Evolutionary conservation across 768 basidiomycete genomes (phyloP).

Genomic region (Galerina marginata): DNA sequence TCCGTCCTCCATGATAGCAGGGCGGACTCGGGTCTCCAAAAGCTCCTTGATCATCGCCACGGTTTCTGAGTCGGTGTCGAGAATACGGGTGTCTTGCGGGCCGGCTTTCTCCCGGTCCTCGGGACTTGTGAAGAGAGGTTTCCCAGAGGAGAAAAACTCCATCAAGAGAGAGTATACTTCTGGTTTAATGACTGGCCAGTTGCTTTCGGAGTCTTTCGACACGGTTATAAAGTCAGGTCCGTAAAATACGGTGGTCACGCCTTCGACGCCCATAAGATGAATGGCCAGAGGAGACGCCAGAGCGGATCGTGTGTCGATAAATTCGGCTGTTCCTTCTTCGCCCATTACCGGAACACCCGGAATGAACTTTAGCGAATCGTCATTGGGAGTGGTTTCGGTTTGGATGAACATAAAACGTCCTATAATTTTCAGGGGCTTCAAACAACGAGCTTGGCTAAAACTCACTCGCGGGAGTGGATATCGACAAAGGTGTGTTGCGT

Average conservation of each 20-base stretch:
- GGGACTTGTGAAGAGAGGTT: conserved; percentile 83
- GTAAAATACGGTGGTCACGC: conserved; percentile 88
- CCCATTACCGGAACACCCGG: conserved; percentile 91
- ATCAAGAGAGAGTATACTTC: conserved; percentile 96
- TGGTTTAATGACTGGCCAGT: conserved; percentile 93
- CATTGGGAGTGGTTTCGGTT: conserved; percentile 96
- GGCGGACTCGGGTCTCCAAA: conserved; percentile 91
- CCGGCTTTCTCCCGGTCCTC: conserved; percentile 83
- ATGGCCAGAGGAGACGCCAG: conserved; percentile 94
- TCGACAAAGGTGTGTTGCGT: conserved; percentile 13
- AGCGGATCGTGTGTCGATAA: conserved; percentile 87
- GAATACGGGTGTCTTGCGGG: conserved; percentile 90
- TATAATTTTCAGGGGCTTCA: conserved; percentile 30
- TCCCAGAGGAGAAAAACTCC: conserved; percentile 96
- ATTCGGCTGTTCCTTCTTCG: conserved; percentile 89
- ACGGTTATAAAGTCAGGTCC: conserved; percentile 99
- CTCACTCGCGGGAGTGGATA: conserved; percentile 21
- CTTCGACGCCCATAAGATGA: conserved; percentile 92
- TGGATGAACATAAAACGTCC: conserved; percentile 97
- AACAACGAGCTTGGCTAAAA: conserved; percentile 1
- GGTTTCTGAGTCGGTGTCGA: conserved; percentile 94
- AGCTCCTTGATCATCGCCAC: conserved; percentile 99
- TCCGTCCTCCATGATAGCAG: conserved; percentile 98
- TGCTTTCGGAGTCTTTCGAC: conserved; percentile 83
- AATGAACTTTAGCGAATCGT: conserved; percentile 97